Evolutionary conservation across 192 early-diverging fungal species (phyloP).

Genomic region (Spinellus fusiger): DNA sequence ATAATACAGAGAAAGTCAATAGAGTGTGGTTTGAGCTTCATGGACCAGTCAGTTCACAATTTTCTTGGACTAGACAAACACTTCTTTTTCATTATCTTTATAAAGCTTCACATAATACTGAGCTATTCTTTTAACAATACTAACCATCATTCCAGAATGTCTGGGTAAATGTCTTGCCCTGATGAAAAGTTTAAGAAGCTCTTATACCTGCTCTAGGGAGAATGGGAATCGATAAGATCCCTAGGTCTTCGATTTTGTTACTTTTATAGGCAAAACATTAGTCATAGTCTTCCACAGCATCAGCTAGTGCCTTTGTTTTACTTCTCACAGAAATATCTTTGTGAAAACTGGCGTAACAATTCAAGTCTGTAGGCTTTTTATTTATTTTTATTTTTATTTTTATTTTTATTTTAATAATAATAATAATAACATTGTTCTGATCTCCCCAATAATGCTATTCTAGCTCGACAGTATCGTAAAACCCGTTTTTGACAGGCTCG

Average conservation of each 20-base stretch:
- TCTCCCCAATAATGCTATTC: not conserved
- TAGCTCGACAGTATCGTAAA: not conserved
- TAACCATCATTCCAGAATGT: not conserved
- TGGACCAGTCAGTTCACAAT: not conserved
- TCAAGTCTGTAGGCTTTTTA: conserved; percentile 4
- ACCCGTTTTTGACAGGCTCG: not conserved
- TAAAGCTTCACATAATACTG: conserved; percentile 8
- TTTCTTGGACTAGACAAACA: not conserved
- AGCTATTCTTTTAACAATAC: not conserved
- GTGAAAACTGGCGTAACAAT: not conserved
- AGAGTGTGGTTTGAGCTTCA: not conserved
- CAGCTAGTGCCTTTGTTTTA: too few relatives aligned
- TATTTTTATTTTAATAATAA: too few relatives aligned
- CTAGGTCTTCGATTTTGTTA: too few relatives aligned
- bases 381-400: not conserved
- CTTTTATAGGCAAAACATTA: too few relatives aligned
- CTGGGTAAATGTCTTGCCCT: too few relatives aligned
- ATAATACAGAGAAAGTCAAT: not conserved
- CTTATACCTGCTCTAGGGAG: too few relatives aligned
- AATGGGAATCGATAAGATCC: too few relatives aligned
- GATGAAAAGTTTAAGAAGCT: too few relatives aligned
- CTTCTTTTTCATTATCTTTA: not conserved
- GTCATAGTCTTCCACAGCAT: too few relatives aligned
- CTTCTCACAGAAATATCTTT: too few relatives aligned
- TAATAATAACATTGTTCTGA: too few relatives aligned